Percentiles rank a stretch among this genome's conserved stretches.
Evolutionary conservation across 805 yeast species (phyloP).

Genomic region (Wickerhamiella azyma): DNA sequence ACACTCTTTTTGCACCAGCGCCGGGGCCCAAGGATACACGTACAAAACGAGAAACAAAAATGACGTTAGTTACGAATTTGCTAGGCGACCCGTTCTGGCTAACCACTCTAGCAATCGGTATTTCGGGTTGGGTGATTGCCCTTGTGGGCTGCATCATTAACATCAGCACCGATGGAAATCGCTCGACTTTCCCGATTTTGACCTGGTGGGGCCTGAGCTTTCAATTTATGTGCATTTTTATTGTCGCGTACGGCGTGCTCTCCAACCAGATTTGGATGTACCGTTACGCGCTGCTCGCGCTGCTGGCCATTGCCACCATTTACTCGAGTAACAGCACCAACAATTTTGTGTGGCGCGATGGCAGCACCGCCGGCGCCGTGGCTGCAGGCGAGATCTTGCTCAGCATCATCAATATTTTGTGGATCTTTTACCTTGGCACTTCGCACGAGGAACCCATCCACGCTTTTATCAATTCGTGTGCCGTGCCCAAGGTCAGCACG

Average conservation of each 20-base stretch:
- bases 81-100: slow-evolving; percentile 80
- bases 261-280: slow-evolving; percentile 56
- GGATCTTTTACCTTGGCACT: slow-evolving; percentile 84
- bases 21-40: background rate
- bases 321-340: slow-evolving; percentile 79
- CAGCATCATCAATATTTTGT: slow-evolving; percentile 66
- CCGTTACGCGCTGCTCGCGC: slow-evolving; percentile 38
- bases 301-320: slow-evolving; percentile 57
- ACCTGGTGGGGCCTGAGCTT: slow-evolving; percentile 96
- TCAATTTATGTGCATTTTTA: slow-evolving; percentile 46
- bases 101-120: slow-evolving; percentile 60
- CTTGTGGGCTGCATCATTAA: slow-evolving; percentile 68
- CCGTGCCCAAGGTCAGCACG: slow-evolving; percentile 26
- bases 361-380: slow-evolving; percentile 64
- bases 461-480: slow-evolving; percentile 71
- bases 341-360: slow-evolving; percentile 53
- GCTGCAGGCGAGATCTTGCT: slow-evolving; percentile 84
- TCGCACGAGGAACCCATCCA: slow-evolving; percentile 81
- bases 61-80: slow-evolving; percentile 30
- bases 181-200: slow-evolving; percentile 53
- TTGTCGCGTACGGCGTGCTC: slow-evolving; percentile 40
- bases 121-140: slow-evolving; percentile 74
- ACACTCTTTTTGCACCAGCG: background rate
- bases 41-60: background rate
- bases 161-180: slow-evolving; percentile 24